Base-by-base conservation (phyloP, 495 filamentous ascomycete species). In the Xeromyces bisporus region DNA sequence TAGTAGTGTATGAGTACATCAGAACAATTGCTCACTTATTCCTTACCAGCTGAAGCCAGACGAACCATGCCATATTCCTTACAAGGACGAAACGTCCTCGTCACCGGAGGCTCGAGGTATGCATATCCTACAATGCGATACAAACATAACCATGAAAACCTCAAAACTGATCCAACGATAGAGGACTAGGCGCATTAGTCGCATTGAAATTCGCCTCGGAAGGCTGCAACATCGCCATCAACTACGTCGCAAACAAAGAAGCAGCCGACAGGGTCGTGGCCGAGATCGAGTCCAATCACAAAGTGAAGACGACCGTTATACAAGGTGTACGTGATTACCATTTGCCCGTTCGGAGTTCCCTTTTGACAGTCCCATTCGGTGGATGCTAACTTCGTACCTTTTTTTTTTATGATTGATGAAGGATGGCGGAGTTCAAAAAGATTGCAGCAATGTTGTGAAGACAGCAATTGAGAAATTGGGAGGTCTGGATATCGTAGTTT, bases 41-140 rank as follows among this genome's bases (percentile, higher is more conserved):
- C n/a, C n/a, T n/a, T n/a, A n/a, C n/a, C n/a, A n/a, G n/a, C n/a
- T n/a, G n/a, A n/a, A n/a, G n/a, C n/a, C n/a, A n/a, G n/a, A n/a
- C n/a, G n/a, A 9, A 10, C 1, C 18, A 67, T 80, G 74, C 67
- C 71, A 6, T 79, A 80, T 53, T 56, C 60, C 24, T 58, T 82
- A 16, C 63, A 62, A 35, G 62, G 58, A 25, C 61, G 71, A 26
- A 80, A 74, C 41, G 67, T 80, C 18, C 63, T 82, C 12, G 55
- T 84, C 29, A 80, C 72, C 0, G 77, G 71, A 12, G 75, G 73
- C 26, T 77, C 73, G n/a, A 59, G 71, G 66, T 79, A 57, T 18
- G 52, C 38, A 26, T 23, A 9, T 15, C 15, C 32, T n/a, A n/a
- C n/a, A n/a, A n/a, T n/a, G n/a, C n/a, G n/a, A n/a, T n/a, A n/a